Percentiles rank a stretch among this genome's conserved stretches.
phyloP scores from a whole-genome alignment of 108 stramenopile species.

The Nitzschia sp. region DNA sequence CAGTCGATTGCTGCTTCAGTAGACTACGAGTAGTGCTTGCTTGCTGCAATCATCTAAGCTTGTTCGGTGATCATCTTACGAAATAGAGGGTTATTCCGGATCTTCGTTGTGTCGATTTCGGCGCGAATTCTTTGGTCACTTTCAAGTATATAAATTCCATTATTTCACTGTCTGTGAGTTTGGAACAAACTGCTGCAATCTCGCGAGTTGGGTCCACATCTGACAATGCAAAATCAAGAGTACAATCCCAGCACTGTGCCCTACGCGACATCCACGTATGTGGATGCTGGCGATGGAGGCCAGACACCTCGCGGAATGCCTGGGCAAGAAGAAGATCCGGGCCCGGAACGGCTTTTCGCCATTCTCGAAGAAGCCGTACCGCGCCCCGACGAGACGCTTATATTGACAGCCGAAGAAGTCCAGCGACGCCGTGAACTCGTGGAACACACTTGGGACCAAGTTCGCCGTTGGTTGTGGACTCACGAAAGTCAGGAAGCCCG shows the following conservation, averaged over 20 bases:
- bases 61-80: no score
- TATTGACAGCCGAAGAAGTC: conserved; percentile 19
- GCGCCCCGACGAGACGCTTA: conserved; percentile 9
- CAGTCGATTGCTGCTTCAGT: no score
- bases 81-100: no score
- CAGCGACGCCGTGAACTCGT: conserved; percentile 31
- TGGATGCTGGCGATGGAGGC: neutral
- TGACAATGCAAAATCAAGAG: neutral
- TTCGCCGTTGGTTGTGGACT: conserved; percentile 63
- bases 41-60: no score
- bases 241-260: neutral
- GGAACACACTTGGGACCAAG: conserved; percentile 60
- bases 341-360: conserved; percentile 40
- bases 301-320: neutral
- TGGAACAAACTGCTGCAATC: no score
- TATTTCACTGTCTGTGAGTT: no score
- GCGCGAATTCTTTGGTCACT: no score
- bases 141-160: no score
- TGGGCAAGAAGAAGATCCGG: conserved; percentile 1
- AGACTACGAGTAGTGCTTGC: no score
- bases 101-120: no score
- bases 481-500: conserved; percentile 54
- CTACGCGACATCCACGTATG: conserved; percentile 13
- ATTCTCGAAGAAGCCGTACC: conserved; percentile 49
- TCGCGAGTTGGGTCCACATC: no score